Evolutionary conservation across 106 monocot species (phyloP).

Genomic region (Posidonia australis): DNA sequence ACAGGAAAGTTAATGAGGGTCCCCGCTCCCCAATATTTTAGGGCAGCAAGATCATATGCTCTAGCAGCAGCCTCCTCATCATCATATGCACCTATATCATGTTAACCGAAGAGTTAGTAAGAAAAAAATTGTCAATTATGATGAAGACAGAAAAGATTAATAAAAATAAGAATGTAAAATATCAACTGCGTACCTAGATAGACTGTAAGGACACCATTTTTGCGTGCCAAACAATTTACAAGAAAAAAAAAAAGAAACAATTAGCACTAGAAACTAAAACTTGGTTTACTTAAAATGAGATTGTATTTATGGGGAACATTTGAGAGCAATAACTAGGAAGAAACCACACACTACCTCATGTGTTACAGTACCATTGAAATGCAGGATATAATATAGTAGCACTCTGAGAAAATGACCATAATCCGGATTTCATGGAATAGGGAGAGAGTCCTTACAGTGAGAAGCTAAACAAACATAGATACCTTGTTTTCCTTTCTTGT

Average conservation of each 20-base stretch:
- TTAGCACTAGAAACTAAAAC: neutral
- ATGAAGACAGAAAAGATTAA: neutral
- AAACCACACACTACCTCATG: neutral
- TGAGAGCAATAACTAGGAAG: neutral
- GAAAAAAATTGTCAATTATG: neutral
- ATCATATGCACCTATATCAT: slow-evolving; percentile 82
- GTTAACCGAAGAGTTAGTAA: slow-evolving; percentile 10
- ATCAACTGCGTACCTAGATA: slow-evolving; percentile 53
- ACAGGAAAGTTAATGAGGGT: slow-evolving; percentile 99
- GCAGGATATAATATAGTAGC: neutral
- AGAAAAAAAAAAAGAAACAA: neutral
- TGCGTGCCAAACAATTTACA: neutral
- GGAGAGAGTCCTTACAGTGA: neutral
- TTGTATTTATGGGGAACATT: neutral
- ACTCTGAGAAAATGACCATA: neutral
- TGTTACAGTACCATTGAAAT: neutral
- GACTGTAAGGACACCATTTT: slow-evolving; percentile 28
- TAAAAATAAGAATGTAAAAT: neutral
- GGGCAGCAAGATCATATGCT: slow-evolving; percentile 98
- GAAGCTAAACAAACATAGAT: slow-evolving; percentile 1
- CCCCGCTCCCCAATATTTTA: slow-evolving; percentile 97
- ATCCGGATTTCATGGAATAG: neutral
- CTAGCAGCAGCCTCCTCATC: slow-evolving; percentile 99
- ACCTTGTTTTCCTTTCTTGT: slow-evolving; percentile 99
- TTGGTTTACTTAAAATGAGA: neutral